phyloP scores from a whole-genome alignment of 148 eudicot species.

The Amaranthus hypochondriacus region DNA sequence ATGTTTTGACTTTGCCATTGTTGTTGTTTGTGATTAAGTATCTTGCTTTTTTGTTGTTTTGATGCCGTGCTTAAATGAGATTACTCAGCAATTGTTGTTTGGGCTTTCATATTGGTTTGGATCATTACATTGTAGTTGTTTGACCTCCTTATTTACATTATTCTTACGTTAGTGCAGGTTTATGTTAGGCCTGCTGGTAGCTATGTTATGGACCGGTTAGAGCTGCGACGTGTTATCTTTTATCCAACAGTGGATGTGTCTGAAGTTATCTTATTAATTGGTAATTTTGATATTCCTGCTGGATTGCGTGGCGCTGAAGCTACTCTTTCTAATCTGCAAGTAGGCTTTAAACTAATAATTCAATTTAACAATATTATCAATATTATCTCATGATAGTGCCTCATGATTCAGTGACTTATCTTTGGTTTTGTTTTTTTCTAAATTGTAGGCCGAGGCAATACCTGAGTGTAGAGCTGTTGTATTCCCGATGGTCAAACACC shows the following conservation, averaged over 20 bases:
- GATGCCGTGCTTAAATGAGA: background rate
- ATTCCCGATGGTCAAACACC: slow-evolving; percentile 91
- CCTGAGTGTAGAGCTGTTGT: slow-evolving; percentile 82
- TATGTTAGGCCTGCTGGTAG: slow-evolving; percentile 99
- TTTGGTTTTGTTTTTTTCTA: slow-evolving; percentile 27
- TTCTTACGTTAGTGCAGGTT: slow-evolving; percentile 45
- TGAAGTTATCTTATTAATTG: slow-evolving; percentile 65
- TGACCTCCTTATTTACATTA: background rate
- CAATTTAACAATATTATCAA: background rate
- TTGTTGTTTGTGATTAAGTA: background rate
- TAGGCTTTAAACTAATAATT: slow-evolving; percentile 19
- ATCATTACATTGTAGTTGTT: background rate
- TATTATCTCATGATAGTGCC: background rate
- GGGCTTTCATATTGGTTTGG: background rate
- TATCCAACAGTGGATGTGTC: slow-evolving; percentile 57
- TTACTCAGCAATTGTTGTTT: background rate
- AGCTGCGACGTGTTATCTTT: slow-evolving; percentile 67
- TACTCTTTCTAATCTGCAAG: slow-evolving; percentile 68
- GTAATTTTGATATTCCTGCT: slow-evolving; percentile 71
- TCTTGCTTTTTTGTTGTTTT: background rate
- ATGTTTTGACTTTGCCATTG: background rate
- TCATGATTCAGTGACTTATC: slow-evolving; percentile 5
- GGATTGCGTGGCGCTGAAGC: slow-evolving; percentile 92
- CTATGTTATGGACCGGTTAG: slow-evolving; percentile 89
- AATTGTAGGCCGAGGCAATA: slow-evolving; percentile 66